Conservation (phyloP, 2,329 filamentous ascomycete species). For the Exophiala dermatitidis region DNA sequence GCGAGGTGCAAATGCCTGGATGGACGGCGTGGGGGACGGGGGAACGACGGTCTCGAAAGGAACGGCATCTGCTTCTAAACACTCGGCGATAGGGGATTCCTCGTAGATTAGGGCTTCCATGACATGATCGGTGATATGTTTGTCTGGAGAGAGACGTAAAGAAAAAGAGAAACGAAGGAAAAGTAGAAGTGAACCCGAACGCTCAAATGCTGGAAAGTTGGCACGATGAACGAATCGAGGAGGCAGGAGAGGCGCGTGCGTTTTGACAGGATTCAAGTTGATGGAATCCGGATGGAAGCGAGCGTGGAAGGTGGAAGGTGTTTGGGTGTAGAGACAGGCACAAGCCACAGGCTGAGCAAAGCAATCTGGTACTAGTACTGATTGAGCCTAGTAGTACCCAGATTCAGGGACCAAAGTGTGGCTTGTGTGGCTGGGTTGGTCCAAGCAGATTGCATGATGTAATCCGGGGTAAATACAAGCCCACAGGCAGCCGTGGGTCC, state of each 20-base stretch:
- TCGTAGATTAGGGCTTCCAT: slow-evolving; percentile 89
- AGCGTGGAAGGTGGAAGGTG: neutral
- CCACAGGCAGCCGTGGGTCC: too few relatives aligned
- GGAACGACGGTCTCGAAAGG: slow-evolving; percentile 33
- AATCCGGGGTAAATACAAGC: too few relatives aligned
- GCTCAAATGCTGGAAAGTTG: neutral
- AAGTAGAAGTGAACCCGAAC: neutral
- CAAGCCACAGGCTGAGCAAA: neutral
- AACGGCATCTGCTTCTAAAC: slow-evolving; percentile 68
- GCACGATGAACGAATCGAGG: neutral
- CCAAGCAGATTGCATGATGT: too few relatives aligned
- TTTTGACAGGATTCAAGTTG: neutral
- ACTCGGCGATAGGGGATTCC: slow-evolving; percentile 79
- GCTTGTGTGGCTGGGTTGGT: too few relatives aligned
- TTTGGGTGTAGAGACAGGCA: neutral
- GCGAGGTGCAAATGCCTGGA: slow-evolving; percentile 42
- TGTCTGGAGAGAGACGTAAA: neutral
- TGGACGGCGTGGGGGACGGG: slow-evolving; percentile 35
- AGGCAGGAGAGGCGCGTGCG: slow-evolving; percentile 5
- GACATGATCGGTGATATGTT: slow-evolving; percentile 27
- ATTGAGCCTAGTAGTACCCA: neutral
- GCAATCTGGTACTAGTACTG: neutral
- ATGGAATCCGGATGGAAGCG: neutral
- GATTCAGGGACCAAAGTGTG: too few relatives aligned
- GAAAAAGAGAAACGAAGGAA: slow-evolving; percentile 2